Evolutionary conservation across 1,139 yeast genomes (phyloP), one percentile per base, ranked within the genome.

Genomic region (Zygoascus sp.): DNA sequence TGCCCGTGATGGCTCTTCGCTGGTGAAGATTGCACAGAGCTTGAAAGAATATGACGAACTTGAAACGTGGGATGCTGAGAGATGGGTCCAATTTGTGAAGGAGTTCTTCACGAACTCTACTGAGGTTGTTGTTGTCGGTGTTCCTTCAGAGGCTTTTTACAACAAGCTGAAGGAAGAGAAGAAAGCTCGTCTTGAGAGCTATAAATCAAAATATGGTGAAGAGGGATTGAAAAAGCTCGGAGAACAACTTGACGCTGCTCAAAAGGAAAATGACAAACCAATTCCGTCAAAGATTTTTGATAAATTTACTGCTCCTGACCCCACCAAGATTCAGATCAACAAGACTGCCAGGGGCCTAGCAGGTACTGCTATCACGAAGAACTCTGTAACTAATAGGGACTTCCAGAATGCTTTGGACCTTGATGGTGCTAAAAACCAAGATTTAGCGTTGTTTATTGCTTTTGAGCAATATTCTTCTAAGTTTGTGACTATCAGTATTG

Each of bases 381-480:
- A 20, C 16, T 16, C 32, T 74, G n/a, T n/a, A n/a, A n/a, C n/a
- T n/a, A n/a, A n/a, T n/a, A n/a, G n/a, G n/a, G 1, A 81, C 10
- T 17, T 42, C n/a, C 45, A 42, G 19, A 19, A 28, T 2, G 21
- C 19, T 3, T 30, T 42, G 21, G 45, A 42, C 25, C 16, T 16
- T 13, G 40, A 42, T 20, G 45, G 45, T 8, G 45, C 45, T 10
- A 20, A 30, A 17, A 21, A 20, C 7, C 5, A 35, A 27, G 40
- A 27, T 27, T 30, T 42, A 23, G 23, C n/a, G 11, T 20, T 89
- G 35, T 82, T 80, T 53, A 65, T 89, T 47, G 95, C 89, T 60
- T 76, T 85, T 57, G 97, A 92, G 65, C 79, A 83, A 53, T 84
- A 79, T 62, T 76, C 80, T 47, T 86, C 97, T 1, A 81, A 85